A percentile compares a stretch with the other conserved stretches of the same genome.
Conservation (phyloP, 768 basidiomycete genomes). For the Pisolithus tinctorius region DNA sequence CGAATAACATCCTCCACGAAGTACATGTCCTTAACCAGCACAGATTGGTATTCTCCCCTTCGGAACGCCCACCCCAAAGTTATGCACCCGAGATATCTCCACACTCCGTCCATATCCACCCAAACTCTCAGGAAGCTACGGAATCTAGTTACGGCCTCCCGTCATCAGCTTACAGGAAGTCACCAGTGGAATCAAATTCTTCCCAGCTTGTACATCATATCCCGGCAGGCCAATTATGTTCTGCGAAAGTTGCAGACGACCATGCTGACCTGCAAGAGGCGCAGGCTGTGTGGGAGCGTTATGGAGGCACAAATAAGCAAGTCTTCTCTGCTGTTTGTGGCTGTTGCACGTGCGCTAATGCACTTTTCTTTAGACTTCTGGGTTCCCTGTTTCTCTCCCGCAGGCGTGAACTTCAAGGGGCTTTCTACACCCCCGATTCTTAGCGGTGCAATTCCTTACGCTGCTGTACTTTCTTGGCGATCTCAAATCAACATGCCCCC, state of each 20-base stretch:
- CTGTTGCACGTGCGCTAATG: constrained; percentile 4
- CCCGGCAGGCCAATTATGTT: not conserved
- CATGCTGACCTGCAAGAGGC: constrained; percentile 32
- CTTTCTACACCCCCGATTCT: not conserved
- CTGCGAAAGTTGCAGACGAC: not conserved
- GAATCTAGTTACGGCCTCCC: not conserved
- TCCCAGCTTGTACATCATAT: constrained; percentile 1
- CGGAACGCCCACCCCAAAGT: not conserved
- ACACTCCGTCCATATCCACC: not conserved
- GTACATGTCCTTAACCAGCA: constrained; percentile 65
- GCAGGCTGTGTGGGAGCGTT: constrained; percentile 46
- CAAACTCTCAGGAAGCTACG: not conserved
- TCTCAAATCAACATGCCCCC: no score
- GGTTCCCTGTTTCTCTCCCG: constrained; percentile 63
- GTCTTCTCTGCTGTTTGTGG: not conserved
- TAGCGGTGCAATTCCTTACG: not conserved
- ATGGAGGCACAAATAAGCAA: constrained; percentile 62
- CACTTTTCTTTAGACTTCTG: constrained; percentile 40
- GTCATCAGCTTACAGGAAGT: constrained; percentile 3
- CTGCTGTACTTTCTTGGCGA: no score
- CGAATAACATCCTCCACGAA: constrained; percentile 64
- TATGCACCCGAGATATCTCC: not conserved
- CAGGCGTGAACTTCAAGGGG: constrained; percentile 28
- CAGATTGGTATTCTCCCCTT: constrained; percentile 38
- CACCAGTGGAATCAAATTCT: not conserved